Base-by-base conservation (phyloP, 495 filamentous ascomycete species). In the Penicillium atrosanguineum region DNA sequence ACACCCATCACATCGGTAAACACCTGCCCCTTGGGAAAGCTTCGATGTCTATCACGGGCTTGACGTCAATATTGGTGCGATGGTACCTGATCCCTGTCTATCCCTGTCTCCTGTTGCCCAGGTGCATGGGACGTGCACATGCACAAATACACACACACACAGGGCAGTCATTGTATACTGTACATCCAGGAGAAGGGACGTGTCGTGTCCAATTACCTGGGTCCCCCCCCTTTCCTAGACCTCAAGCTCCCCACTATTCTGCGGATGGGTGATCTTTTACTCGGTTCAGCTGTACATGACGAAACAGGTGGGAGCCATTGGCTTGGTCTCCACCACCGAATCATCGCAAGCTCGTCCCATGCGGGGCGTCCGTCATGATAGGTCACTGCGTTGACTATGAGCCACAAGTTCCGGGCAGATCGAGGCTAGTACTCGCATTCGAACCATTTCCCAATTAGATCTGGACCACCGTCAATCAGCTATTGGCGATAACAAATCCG, bases 401-500 rank as follows among this genome's bases (percentile, higher is more conserved):
- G 53, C 46, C 44, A 59, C 40, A 56, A 44, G 39, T 25, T 46
- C 42, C 18, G 43, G 55, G 39, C 44, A 52, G 57, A 60, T 63
- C 57, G 56, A 63, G 38, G 56, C 60, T 63, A 59, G 49, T 45
- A 36, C 34, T 46, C 44, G 29, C 46, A 40, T 9, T 43, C 37
- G 49, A 49, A 56, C 57, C 43, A 38, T 31, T 47, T 39, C 34
- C 53, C 56, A 58, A 56, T 55, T 46, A 56, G 42, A 60, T 61
- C 53, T 29, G 39, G 43, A 43, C 44, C 18, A 23, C 52, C 59
- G 43, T 61, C 63, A 64, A 64, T 67, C 61, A 67, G 53, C 61
- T 67, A 67, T 61, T 67, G 58, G 57, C 39, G 61, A 67, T 67
- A 67, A 64, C 63, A 55, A 64, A 67, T 64, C 63, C 63, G 57